Evolutionary conservation across 2,329 filamentous ascomycete species (phyloP).

Genomic region (Fusarium sp.): DNA sequence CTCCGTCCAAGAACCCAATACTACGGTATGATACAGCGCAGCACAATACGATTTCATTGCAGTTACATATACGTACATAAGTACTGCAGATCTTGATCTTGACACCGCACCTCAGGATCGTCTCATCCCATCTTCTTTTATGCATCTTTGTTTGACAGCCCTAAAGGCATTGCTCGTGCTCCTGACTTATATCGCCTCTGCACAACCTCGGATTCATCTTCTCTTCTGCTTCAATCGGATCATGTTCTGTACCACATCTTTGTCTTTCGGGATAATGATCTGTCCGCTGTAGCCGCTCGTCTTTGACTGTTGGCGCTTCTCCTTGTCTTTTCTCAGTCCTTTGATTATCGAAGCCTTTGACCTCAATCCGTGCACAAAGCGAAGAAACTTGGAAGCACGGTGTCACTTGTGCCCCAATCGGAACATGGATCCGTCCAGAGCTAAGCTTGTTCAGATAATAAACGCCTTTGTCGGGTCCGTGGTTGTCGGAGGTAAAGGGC

Average conservation of each 20-base stretch:
- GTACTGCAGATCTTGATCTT: slow-evolving; percentile 17
- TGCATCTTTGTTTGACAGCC: slow-evolving; percentile 34
- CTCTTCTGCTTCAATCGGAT: background rate
- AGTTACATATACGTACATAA: background rate
- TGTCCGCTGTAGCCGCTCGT: slow-evolving; percentile 10
- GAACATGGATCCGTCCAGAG: slow-evolving; percentile 9
- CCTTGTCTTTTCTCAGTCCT: background rate
- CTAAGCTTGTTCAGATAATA: slow-evolving; percentile 27
- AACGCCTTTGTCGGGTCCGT: slow-evolving; percentile 24
- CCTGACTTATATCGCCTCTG: slow-evolving; percentile 9
- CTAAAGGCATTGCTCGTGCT: slow-evolving; percentile 16
- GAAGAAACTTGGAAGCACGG: slow-evolving; percentile 30
- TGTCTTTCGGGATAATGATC: slow-evolving; percentile 1
- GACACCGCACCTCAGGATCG: slow-evolving; percentile 16
- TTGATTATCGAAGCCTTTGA: slow-evolving; percentile 29
- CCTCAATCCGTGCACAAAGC: slow-evolving; percentile 29
- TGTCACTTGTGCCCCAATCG: slow-evolving; percentile 22
- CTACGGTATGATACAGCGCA: background rate
- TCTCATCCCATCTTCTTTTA: slow-evolving; percentile 26
- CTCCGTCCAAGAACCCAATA: background rate
- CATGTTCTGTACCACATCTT: slow-evolving; percentile 8
- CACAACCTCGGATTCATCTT: slow-evolving; percentile 19
- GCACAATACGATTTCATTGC: slow-evolving; percentile 1
- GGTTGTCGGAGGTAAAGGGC: slow-evolving; percentile 25
- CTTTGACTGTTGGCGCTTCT: background rate